Base-by-base conservation (phyloP, 306 rosid species). In the Cicer bijugum region DNA sequence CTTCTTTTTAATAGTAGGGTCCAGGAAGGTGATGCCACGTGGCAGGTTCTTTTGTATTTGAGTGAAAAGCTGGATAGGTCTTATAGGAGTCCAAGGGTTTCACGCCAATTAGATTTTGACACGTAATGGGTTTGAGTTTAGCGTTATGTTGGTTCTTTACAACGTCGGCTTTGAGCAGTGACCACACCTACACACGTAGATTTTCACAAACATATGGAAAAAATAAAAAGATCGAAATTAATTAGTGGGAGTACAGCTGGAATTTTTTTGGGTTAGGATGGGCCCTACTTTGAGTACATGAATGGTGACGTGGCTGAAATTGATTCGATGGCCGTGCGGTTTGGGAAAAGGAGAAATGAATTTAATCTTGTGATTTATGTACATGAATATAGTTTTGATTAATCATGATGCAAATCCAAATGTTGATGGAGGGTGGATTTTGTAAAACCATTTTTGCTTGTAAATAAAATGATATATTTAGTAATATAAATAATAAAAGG, bases 1-100 rank as follows among this genome's bases (percentile, higher is more conserved):
- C 87, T 95, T 6, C 74, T 95, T 0, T 95, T 86, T 64, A 78
- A 86, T 53, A 74, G 28, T 35, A 76, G 35, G 47, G 60, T 89
- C 77, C 69, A 86, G n/a, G 84, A 80, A 72, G 97, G 97, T 0
- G 99, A 95, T 37, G 99, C 97, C 92, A 91, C 97, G 82, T 95
- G 99, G 99, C 93, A 88, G 57, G 87, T 90, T 0, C 4, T 95
- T 0, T 67, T 51, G 0, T 51, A 84, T 1, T 77, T 95, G 78
- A 83, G 86, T 0, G 75, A 68, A 73, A 90, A 77, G 83, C 66
- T 87, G 19, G 88, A 37, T 17, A 84, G 89, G 88, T 89, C 96
- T 10, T 55, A 72, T 39, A 75, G 86, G 61, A 44, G 82, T 1
- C 71, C 82, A 1, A 75, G 86, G 80, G 85, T 84, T 84, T 81